These are phyloP conservation scores for Fonsecaea nubica DNA, from an alignment of 2,329 filamentous ascomycete species.

Conservation along the genomic window DNA sequence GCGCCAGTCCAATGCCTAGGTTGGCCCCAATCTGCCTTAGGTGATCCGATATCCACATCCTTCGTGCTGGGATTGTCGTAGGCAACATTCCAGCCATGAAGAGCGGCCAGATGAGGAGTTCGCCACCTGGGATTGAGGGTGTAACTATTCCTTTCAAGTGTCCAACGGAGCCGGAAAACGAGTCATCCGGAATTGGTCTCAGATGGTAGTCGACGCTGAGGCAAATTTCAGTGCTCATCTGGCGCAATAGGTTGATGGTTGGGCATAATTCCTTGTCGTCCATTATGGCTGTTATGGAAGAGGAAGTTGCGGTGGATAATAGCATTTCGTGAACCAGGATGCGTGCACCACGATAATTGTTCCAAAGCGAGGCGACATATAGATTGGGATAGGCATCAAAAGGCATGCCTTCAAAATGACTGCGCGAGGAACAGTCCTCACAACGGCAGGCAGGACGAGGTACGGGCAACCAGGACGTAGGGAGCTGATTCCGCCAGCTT, in stretches of 20 bases:
- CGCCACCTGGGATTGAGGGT: background rate
- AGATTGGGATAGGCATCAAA: background rate
- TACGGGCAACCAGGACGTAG: background rate
- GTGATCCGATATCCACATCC: background rate
- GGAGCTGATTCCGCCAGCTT: background rate
- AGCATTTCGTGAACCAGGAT: constrained; percentile 1
- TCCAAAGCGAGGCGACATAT: background rate
- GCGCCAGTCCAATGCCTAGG: background rate
- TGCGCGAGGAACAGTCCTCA: background rate
- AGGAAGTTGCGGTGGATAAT: background rate
- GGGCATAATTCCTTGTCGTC: background rate
- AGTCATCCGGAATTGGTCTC: background rate
- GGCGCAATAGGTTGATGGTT: background rate
- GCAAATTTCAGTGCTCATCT: background rate
- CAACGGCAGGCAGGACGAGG: background rate
- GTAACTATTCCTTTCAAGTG: background rate
- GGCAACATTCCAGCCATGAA: constrained; percentile 1
- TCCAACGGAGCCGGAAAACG: background rate
- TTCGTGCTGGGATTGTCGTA: background rate
- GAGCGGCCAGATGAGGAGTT: background rate
- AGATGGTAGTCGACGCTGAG: background rate
- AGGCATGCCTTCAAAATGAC: background rate
- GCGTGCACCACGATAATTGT: background rate
- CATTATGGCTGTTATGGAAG: background rate
- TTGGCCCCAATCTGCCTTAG: background rate